Evolutionary conservation across 2,329 filamentous ascomycete species (phyloP).

Genomic region (Neonectria ditissima): DNA sequence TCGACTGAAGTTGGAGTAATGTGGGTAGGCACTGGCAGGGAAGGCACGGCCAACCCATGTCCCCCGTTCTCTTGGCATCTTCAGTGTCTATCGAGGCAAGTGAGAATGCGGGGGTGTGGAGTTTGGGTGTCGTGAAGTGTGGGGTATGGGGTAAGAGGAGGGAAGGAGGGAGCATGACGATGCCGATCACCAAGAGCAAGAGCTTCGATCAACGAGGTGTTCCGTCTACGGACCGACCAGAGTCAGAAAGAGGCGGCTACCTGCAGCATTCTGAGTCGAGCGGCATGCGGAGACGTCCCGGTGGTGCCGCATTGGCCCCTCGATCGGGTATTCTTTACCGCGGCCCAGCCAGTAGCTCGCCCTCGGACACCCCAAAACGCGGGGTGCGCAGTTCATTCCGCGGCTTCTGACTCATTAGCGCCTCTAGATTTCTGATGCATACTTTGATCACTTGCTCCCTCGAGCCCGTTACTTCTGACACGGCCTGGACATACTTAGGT

Average conservation of each 20-base stretch:
- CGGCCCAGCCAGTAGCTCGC: slow-evolving; percentile 5
- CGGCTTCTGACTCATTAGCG: slow-evolving; percentile 31
- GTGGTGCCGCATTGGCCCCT: not conserved
- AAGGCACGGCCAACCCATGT: slow-evolving; percentile 15
- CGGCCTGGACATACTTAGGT: not conserved
- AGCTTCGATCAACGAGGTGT: not conserved
- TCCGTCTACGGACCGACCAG: not conserved
- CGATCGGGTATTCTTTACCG: slow-evolving; percentile 27
- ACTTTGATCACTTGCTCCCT: not conserved
- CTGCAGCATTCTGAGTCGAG: slow-evolving; percentile 23
- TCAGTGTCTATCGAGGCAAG: slow-evolving; percentile 1
- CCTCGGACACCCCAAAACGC: slow-evolving; percentile 1
- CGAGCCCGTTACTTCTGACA: not conserved
- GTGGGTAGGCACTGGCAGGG: not conserved
- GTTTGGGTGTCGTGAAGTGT: slow-evolving; percentile 26
- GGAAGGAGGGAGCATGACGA: not conserved
- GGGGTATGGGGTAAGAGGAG: slow-evolving; percentile 30
- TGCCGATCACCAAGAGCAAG: not conserved
- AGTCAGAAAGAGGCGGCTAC: slow-evolving; percentile 16
- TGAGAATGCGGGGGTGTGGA: slow-evolving; percentile 43
- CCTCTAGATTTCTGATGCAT: not conserved
- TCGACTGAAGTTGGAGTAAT: slow-evolving; percentile 29
- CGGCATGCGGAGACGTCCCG: not conserved
- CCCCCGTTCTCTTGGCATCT: not conserved
- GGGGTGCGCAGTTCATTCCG: slow-evolving; percentile 8